Base-by-base conservation (phyloP, 352 stramenopile species). In the Albugo candida region DNA sequence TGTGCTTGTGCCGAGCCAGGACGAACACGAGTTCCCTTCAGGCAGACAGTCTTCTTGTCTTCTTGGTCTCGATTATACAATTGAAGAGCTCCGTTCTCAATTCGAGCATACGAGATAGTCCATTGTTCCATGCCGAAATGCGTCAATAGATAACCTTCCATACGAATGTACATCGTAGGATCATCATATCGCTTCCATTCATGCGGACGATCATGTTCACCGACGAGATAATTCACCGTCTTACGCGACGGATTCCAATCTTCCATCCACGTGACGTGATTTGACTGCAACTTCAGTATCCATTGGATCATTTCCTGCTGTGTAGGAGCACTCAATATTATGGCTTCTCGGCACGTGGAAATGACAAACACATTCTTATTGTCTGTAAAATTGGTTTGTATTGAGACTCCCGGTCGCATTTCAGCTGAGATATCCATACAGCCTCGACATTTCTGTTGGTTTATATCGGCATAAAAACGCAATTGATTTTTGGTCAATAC, bases 161-260 rank as follows among this genome's bases (percentile, higher is more conserved):
- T 92, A 60, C 83, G 68, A 45, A 87, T 86, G 54, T 89, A 82
- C 21, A 72, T 85, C 16, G 74, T 86, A 2, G 79, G 76, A 53
- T 92, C 79, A 38, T 89, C 79, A 54, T 87, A 92, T 14, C 73
- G 71, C 49, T 83, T 84, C 76, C 79, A 89, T 51, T 92, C 73
- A 53, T 92, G 76, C 13, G 70, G 65, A 35, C 61, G 68, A 44
- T 86, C 66, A 8, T 61, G 61, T 41, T 89, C 64, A 16, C 63
- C 63, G 16, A 92, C 71, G 40, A 77, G 83, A 47, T 84, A 85
- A 51, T 87, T 84, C 20, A 92, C 74, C 11, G 74, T 86, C 50
- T 86, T 86, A 41, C 65, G 62, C 11, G 84, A 65, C 18, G 76
- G 79, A 36, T 92, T 70, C 76, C 74, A 92, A 0, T 74, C 72